These are phyloP conservation scores for Sparassis latifolia DNA, from an alignment of 1,284 basidiomycete species.

Conservation along the genomic window DNA sequence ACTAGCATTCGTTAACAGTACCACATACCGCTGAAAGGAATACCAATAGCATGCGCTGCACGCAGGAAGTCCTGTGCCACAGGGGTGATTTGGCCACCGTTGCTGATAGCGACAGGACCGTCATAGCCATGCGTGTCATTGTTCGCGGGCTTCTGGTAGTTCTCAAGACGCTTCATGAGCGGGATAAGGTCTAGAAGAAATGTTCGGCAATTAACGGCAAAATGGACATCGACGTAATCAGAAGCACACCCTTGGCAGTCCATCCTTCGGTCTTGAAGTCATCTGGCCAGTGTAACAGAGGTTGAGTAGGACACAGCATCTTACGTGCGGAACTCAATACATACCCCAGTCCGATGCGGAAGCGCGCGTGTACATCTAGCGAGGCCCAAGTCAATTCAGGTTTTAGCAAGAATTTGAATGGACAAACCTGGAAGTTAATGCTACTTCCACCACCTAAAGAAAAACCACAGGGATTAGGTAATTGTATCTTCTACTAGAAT, in stretches of 20 bases:
- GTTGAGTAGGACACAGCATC: neutral
- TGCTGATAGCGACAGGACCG: slow-evolving; percentile 66
- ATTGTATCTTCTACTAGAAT: neutral
- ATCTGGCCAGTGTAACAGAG: slow-evolving; percentile 31
- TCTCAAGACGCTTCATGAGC: slow-evolving; percentile 71
- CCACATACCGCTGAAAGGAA: slow-evolving; percentile 57
- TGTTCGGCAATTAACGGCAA: neutral
- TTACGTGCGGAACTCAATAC: slow-evolving; percentile 9
- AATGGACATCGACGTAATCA: neutral
- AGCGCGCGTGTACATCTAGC: slow-evolving; percentile 63
- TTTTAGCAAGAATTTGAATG: slow-evolving; percentile 2
- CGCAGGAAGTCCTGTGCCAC: slow-evolving; percentile 67
- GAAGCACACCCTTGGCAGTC: slow-evolving; percentile 46
- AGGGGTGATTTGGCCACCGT: slow-evolving; percentile 53
- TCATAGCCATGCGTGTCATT: slow-evolving; percentile 60
- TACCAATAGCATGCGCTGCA: slow-evolving; percentile 53
- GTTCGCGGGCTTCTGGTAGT: slow-evolving; percentile 63
- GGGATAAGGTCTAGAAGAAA: slow-evolving; percentile 50
- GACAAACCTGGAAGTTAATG: slow-evolving; percentile 58
- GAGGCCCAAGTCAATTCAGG: neutral
- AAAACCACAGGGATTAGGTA: slow-evolving; percentile 18
- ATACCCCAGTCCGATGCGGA: slow-evolving; percentile 67
- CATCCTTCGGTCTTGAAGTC: slow-evolving; percentile 70
- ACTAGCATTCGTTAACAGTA: neutral
- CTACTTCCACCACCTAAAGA: slow-evolving; percentile 46